phyloP scores from a whole-genome alignment of 164 flowering plant genomes.

The Warburgia ugandensis region DNA sequence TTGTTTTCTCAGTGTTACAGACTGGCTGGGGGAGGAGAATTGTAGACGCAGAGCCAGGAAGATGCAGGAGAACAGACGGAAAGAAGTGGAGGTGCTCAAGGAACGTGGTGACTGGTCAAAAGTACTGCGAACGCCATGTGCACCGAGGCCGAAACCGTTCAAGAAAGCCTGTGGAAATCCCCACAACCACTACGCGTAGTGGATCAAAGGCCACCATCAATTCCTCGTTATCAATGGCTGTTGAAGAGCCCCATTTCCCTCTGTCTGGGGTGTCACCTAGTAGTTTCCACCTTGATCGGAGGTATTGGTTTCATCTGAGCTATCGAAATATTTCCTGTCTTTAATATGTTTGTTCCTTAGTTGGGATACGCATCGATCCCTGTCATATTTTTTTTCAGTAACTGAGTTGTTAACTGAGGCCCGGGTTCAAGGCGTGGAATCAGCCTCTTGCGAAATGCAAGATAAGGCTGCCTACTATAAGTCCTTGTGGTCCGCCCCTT shows the following conservation, averaged over 20 bases:
- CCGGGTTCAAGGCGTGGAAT: too few relatives aligned
- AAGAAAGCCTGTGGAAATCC: conserved; percentile 99
- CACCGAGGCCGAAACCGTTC: conserved; percentile 98
- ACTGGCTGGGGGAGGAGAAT: conserved; percentile 74
- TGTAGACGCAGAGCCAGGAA: conserved; percentile 86
- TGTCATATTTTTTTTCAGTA: too few relatives aligned
- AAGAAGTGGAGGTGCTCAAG: conserved; percentile 97
- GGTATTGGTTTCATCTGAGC: conserved; percentile 28
- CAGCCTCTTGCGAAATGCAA: too few relatives aligned
- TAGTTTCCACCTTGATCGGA: conserved; percentile 38
- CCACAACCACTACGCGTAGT: conserved; percentile 32
- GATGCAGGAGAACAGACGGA: conserved; percentile 92
- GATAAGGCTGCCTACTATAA: too few relatives aligned
- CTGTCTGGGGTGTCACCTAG: conserved; percentile 32
- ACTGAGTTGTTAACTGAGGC: too few relatives aligned
- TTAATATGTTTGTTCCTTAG: too few relatives aligned
- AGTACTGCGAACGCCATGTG: conserved; percentile 94
- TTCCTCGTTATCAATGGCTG: conserved; percentile 15
- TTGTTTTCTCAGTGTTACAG: conserved; percentile 36
- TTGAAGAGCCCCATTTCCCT: conserved; percentile 24
- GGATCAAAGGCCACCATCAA: conserved; percentile 10
- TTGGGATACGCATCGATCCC: too few relatives aligned
- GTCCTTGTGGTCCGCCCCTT: too few relatives aligned
- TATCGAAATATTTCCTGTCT: too few relatives aligned
- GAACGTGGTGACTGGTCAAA: conserved; percentile 69